Evolutionary conservation across 768 basidiomycete species (phyloP).

Genomic region (Daedalea quercina): DNA sequence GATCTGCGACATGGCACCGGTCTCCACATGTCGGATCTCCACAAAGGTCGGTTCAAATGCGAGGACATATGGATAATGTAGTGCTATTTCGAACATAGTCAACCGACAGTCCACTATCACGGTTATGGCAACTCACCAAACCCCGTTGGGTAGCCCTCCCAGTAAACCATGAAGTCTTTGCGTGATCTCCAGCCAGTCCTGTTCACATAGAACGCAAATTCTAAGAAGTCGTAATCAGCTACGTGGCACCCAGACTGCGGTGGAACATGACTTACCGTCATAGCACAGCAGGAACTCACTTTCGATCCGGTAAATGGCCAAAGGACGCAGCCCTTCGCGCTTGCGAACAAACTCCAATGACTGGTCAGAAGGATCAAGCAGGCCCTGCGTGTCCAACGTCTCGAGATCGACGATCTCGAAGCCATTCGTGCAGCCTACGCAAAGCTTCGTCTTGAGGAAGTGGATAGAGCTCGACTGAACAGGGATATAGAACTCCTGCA

Average conservation of each 20-base stretch:
- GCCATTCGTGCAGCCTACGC: slow-evolving; percentile 94
- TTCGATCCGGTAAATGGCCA: slow-evolving; percentile 95
- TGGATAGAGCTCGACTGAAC: slow-evolving; percentile 96
- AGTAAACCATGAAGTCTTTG: slow-evolving; percentile 90
- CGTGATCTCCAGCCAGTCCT: slow-evolving; percentile 90
- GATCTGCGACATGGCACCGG: slow-evolving; percentile 86
- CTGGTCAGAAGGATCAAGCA: slow-evolving; percentile 88
- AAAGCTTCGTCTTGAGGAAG: slow-evolving; percentile 94
- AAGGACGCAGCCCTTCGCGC: slow-evolving; percentile 74
- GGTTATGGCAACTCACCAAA: slow-evolving; percentile 64
- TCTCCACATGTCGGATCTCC: slow-evolving; percentile 94
- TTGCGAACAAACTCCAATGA: slow-evolving; percentile 91
- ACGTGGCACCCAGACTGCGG: background rate
- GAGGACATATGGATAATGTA: slow-evolving; percentile 94
- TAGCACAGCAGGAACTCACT: slow-evolving; percentile 97
- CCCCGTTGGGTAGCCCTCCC: slow-evolving; percentile 92
- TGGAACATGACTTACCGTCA: slow-evolving; percentile 59
- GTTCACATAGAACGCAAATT: slow-evolving; percentile 99
- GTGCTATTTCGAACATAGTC: slow-evolving; percentile 52
- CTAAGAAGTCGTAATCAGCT: slow-evolving; percentile 34
- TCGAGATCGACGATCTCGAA: slow-evolving; percentile 99
- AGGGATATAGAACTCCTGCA: slow-evolving; percentile 96
- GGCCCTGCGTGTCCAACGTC: slow-evolving; percentile 91
- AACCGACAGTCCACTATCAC: background rate
- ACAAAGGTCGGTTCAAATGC: slow-evolving; percentile 97